These are phyloP conservation scores for Globisporangium emineosum DNA, from an alignment of 352 stramenopile species.

Conservation along the genomic window DNA sequence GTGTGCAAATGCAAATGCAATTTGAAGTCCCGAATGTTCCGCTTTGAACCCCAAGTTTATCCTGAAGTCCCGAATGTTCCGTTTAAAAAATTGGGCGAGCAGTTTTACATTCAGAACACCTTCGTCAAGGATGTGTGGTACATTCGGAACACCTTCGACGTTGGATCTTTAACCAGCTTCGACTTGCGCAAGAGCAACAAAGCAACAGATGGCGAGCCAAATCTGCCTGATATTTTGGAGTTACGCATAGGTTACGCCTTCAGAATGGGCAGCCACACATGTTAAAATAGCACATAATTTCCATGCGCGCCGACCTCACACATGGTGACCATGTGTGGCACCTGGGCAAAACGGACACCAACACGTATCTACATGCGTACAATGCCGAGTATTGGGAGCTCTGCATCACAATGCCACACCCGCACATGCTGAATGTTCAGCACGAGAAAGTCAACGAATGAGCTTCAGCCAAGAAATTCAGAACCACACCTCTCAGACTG, in stretches of 20 bases:
- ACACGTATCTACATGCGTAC: not conserved
- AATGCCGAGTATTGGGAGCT: not conserved
- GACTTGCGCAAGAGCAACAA: not conserved
- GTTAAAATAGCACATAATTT: not conserved
- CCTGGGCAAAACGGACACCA: no score
- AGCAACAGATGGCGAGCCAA: not conserved
- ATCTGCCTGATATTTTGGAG: not conserved
- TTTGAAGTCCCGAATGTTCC: not conserved
- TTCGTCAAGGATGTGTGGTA: not conserved
- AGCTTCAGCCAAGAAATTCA: not conserved
- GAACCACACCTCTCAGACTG: not conserved
- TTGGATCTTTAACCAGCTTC: not conserved
- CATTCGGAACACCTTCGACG: not conserved
- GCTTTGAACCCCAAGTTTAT: no score
- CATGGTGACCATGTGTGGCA: no score
- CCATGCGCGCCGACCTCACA: not conserved
- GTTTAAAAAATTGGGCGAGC: not conserved
- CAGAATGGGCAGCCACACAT: not conserved
- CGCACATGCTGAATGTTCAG: not conserved
- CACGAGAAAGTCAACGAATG: not conserved
- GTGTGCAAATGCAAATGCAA: not conserved
- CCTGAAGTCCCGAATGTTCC: no score
- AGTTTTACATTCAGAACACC: not conserved
- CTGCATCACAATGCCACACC: not conserved
- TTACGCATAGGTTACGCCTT: not conserved